A percentile compares a stretch with the other conserved stretches of the same genome.
Conservation (phyloP, 169 alveolate genomes). For the Plasmodium gonderi region DNA sequence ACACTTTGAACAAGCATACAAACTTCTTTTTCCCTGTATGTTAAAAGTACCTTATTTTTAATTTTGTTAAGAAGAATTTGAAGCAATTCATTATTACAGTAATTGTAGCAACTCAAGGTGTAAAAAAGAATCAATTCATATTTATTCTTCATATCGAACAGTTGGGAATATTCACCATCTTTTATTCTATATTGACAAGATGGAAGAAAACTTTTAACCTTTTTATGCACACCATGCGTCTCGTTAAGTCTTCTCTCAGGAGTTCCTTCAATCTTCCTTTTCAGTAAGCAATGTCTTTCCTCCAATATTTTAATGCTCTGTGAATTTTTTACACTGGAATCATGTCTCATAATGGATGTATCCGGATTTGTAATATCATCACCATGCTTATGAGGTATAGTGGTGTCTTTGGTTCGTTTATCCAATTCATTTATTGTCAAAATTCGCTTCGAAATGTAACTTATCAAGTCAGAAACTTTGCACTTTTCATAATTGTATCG, state of each 20-base stretch:
- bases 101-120: constrained; percentile 26
- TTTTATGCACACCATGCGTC: too few species aligned
- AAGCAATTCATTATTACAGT: constrained; percentile 26
- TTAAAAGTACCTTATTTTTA: neutral
- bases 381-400: neutral
- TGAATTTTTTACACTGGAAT: too few species aligned
- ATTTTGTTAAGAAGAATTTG: neutral
- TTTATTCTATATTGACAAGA: neutral
- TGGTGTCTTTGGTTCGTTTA: neutral
- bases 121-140: constrained; percentile 24
- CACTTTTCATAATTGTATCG: constrained; percentile 3
- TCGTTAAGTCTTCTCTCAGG: too few species aligned
- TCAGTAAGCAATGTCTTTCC: too few species aligned
- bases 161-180: neutral
- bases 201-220: neutral
- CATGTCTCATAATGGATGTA: too few species aligned
- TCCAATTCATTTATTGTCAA: too few species aligned
- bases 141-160: neutral
- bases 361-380: too few species aligned
- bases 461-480: neutral
- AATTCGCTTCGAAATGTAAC: neutral
- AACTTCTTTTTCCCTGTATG: constrained; percentile 44
- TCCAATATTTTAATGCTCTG: too few species aligned
- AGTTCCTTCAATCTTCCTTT: too few species aligned
- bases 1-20: constrained; percentile 24